Conservation (phyloP, 768 basidiomycete species). For the Leccinum longicurvipes region DNA sequence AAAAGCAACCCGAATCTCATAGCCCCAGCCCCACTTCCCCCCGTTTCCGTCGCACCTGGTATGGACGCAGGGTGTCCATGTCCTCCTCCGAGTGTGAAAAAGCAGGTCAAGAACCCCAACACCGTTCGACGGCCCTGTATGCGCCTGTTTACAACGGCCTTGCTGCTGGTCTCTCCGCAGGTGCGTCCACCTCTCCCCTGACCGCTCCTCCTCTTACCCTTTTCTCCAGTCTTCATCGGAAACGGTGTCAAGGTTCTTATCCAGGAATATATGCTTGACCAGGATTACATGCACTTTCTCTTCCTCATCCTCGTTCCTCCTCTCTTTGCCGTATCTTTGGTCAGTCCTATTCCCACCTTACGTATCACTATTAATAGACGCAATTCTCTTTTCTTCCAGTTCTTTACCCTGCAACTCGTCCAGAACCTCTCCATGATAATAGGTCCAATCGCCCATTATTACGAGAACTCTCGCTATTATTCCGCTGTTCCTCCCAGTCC, state of each 20-base stretch:
- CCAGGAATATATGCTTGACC: conserved; percentile 48
- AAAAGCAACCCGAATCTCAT: conserved; percentile 13
- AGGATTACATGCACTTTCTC: conserved; percentile 39
- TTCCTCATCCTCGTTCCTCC: conserved; percentile 40
- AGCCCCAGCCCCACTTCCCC: conserved; percentile 25
- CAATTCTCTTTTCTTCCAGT: conserved; percentile 19
- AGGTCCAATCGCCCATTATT: conserved; percentile 51
- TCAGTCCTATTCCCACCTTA: conserved; percentile 17
- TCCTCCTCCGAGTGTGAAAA: conserved; percentile 32
- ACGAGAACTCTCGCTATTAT: conserved; percentile 52
- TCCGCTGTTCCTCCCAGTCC: conserved; percentile 42
- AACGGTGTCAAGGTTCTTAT: conserved; percentile 63
- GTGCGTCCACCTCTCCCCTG: conserved; percentile 2
- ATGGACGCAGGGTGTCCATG: conserved; percentile 48
- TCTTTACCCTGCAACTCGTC: conserved; percentile 42
- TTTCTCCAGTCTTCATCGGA: conserved; percentile 54
- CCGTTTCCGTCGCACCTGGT: conserved; percentile 53
- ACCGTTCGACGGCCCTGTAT: conserved; percentile 23
- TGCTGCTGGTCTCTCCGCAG: conserved; percentile 24
- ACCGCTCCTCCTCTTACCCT: not conserved
- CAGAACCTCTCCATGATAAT: conserved; percentile 38
- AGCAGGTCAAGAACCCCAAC: conserved; percentile 9
- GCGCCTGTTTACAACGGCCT: conserved; percentile 28
- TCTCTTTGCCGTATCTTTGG: conserved; percentile 46
- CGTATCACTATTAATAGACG: not conserved